Conservation (phyloP, 441 rosid genomes). For the Arabidopsis hybrid region DNA sequence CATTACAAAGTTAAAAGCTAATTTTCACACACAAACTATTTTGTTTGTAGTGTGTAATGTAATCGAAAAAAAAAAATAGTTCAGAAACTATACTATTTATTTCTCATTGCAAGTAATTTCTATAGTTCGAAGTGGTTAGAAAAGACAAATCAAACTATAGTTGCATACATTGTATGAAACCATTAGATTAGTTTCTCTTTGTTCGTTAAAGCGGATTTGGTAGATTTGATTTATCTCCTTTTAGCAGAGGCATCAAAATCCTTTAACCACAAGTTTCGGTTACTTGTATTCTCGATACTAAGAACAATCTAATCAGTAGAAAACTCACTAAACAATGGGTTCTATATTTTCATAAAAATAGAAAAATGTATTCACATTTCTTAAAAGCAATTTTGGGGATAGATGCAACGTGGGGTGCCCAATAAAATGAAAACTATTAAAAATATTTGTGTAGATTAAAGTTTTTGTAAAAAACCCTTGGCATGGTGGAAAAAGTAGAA, state of each 20-base stretch:
- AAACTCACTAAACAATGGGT: conserved; percentile 16
- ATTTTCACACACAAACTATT: no score
- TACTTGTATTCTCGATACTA: background rate
- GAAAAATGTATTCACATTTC: conserved; percentile 10
- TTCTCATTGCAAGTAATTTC: background rate
- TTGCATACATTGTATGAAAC: conserved; percentile 27
- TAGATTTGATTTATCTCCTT: conserved; percentile 29
- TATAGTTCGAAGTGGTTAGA: conserved; percentile 10
- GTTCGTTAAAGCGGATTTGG: conserved; percentile 25
- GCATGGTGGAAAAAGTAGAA: conserved; percentile 49
- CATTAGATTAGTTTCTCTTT: conserved; percentile 6
- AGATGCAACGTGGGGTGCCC: conserved; percentile 39
- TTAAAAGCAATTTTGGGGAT: conserved; percentile 42
- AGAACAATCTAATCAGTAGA: conserved; percentile 30
- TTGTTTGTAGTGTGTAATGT: background rate
- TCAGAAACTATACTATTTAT: background rate
- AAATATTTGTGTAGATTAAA: conserved; percentile 15
- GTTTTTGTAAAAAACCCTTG: background rate
- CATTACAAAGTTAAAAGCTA: background rate
- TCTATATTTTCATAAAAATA: background rate
- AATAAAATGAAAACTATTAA: background rate
- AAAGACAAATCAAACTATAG: conserved; percentile 25
- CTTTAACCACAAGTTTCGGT: conserved; percentile 32
- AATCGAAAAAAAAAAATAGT: background rate
- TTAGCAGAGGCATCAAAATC: conserved; percentile 40